Base-by-base conservation (phyloP, 2,329 filamentous ascomycete species). In the Cercospora beticola region DNA sequence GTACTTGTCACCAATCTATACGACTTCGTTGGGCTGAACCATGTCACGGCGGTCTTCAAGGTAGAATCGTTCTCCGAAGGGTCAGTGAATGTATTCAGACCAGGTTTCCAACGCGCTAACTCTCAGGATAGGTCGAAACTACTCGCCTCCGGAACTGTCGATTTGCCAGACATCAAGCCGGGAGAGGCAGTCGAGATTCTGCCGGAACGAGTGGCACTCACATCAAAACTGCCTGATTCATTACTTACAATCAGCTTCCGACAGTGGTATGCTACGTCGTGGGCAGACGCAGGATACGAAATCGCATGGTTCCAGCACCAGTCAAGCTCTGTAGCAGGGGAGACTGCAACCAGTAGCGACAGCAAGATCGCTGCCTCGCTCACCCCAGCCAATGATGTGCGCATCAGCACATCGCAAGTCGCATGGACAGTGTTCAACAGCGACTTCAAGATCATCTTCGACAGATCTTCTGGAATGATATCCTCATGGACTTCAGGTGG, bases 181-280 rank as follows among this genome's bases (percentile, higher is more conserved):
- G 66, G 66, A 36, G 18, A 65, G 43, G 61, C 30, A n/a, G 6
- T 49, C 18, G 31, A 31, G 21, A 26, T 61, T n/a, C 40, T 56
- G 58, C 26, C 61, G 10, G 75, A 76, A 5, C 77, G 76, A 18
- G 31, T 23, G 21, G 16, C 49, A 28, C 28, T 57, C 59, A 62
- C n/a, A 16, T 43, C 31, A 62, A 6, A n/a, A 36, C 30, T 7
- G 59, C 23, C 43, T 30, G 83, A 86, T 65, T 76, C 80, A 0
- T 85, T 82, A 72, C 73, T 88, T 40, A 83, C 81, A 1, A 73
- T 87, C 31, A 79, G 79, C 1, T 79, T 88, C 65, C 74, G 76
- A 4, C 80, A 85, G 30, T 80, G 81, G 67, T 72, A 81, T 63
- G 72, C 80, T 4, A 82, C 83, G 0, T 70, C 78, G 0, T 90